Conservation (phyloP, 2,329 filamentous ascomycete genomes). For the Plectosphaerella cucumerina region DNA sequence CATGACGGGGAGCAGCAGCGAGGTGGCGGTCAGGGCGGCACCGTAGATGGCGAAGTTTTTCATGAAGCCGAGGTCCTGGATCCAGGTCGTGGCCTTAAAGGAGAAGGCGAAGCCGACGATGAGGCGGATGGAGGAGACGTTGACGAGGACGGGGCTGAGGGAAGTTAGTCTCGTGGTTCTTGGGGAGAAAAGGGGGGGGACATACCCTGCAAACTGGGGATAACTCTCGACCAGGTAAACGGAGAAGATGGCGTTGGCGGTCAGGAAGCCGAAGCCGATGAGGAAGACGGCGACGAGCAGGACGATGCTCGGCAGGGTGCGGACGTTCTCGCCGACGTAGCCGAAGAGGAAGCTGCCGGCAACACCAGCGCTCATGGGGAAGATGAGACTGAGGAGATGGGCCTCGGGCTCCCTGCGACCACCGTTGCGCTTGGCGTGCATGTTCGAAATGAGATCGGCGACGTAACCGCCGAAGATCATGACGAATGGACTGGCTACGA, state of each 20-base stretch:
- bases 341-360: slow-evolving; percentile 26
- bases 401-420: slow-evolving; percentile 26
- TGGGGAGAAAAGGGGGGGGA: background rate
- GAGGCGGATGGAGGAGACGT: slow-evolving; percentile 25
- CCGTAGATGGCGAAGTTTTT: slow-evolving; percentile 25
- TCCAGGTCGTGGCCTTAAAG: slow-evolving; percentile 22
- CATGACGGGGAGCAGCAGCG: slow-evolving; percentile 23
- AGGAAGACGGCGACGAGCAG: slow-evolving; percentile 22
- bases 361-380: slow-evolving; percentile 23
- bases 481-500: slow-evolving; percentile 12
- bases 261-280: slow-evolving; percentile 22
- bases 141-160: slow-evolving; percentile 25
- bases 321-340: slow-evolving; percentile 18
- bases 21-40: slow-evolving; percentile 23
- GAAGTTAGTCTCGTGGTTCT: background rate
- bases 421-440: slow-evolving; percentile 19
- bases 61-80: slow-evolving; percentile 21
- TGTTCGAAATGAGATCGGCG: slow-evolving; percentile 23
- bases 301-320: slow-evolving; percentile 18
- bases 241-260: slow-evolving; percentile 21
- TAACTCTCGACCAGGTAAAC: slow-evolving; percentile 29
- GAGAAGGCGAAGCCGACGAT: slow-evolving; percentile 24
- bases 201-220: slow-evolving; percentile 16
- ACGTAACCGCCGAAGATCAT: slow-evolving; percentile 22
- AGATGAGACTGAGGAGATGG: slow-evolving; percentile 22